These are phyloP conservation scores for Lotus japonicus DNA, from an alignment of 306 rosid species.

Conservation along the genomic window DNA sequence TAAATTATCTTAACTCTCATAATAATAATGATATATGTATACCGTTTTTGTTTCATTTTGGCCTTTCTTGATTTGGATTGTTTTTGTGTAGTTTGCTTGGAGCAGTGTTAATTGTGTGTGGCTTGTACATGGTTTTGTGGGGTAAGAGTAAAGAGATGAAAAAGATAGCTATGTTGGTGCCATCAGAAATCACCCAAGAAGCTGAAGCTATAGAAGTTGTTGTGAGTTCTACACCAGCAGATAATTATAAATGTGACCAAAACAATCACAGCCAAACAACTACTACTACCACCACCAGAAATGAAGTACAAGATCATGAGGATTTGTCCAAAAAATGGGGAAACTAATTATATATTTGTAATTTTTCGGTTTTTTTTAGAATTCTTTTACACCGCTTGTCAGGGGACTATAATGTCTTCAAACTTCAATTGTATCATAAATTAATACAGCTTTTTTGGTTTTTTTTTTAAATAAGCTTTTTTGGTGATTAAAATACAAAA, in stretches of 20 bases:
- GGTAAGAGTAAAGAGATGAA: slow-evolving; percentile 34
- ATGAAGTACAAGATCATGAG: neutral
- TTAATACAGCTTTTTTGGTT: no score
- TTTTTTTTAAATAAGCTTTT: no score
- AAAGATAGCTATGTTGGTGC: slow-evolving; percentile 11
- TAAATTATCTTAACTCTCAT: neutral
- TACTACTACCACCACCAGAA: neutral
- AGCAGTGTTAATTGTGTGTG: slow-evolving; percentile 31
- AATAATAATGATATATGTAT: neutral
- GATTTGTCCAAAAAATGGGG: neutral
- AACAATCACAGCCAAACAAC: neutral
- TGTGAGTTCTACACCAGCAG: slow-evolving; percentile 8
- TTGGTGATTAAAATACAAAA: no score
- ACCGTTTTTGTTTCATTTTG: neutral
- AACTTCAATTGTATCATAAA: no score
- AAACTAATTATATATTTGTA: neutral
- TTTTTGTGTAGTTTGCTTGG: slow-evolving; percentile 8
- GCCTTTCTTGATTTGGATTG: neutral
- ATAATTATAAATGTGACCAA: slow-evolving; percentile 9
- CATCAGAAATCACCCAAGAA: slow-evolving; percentile 21
- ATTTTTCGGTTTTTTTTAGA: neutral
- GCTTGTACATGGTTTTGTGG: slow-evolving; percentile 39
- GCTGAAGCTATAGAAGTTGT: slow-evolving; percentile 11
- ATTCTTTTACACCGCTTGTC: neutral
- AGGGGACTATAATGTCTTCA: no score